Base-by-base conservation (phyloP, 129 eudicot species). In the Pseudognaphalium luteoalbum region DNA sequence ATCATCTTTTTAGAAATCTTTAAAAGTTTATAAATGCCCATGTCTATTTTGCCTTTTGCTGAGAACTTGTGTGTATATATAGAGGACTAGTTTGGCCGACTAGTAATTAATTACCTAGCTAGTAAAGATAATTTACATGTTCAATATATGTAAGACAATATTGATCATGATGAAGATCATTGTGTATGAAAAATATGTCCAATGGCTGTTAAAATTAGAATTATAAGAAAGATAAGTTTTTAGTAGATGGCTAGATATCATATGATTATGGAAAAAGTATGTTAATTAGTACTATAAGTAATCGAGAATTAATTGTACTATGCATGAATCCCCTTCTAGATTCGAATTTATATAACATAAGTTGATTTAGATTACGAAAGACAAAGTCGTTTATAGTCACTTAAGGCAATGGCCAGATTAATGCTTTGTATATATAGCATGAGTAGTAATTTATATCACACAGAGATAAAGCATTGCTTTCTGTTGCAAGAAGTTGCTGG, bases 401-500 rank as follows among this genome's bases (percentile, higher is more conserved):
- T 77, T 73, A 54, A 11, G 41, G 35, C 30, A 63, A 65, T 65
- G n/a, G 14, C 28, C 28, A 1, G 15, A 33, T 76, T 69, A 25
- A 68, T 62, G 70, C 68, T 74, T 74, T 58, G 58, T 75, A 76
- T 70, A 33, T 68, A 54, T 37, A 25, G 28, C 67, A 29, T 69
- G 81, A 57, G 41, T 80, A 75, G 82, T 72, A 84, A 76, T 69
- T 28, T 71, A 76, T 71, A 77, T 66, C 65, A 78, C 59, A 78
- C 73, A 73, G 70, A 79, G 78, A 82, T 73, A 29, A 64, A 74
- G 71, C 77, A 84, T 83, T 82, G 81, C 70, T 86, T 52, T 68
- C 44, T 66, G 79, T 71, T 86, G 81, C 82, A 81, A 84, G 30
- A 73, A 78, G 39, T 78, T 75, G 51, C 89, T 84, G 91, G 84